These are phyloP conservation scores for Tolypocladium cylindrosporum DNA, from an alignment of 2,329 filamentous ascomycete species.

Conservation along the genomic window DNA sequence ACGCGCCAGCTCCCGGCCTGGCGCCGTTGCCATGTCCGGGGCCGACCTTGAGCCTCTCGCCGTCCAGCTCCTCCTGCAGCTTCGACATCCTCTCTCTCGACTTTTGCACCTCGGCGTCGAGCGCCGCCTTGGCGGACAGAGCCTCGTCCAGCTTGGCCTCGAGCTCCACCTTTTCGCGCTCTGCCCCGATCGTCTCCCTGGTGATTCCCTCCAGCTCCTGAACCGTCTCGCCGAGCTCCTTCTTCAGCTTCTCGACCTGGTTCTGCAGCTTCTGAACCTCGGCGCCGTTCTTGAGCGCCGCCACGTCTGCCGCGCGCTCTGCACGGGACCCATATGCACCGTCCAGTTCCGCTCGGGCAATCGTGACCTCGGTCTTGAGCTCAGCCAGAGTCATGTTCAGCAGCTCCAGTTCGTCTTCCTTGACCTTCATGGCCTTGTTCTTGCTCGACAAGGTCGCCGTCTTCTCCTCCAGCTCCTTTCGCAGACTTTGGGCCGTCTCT, in stretches of 20 bases:
- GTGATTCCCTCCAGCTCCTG: constrained; percentile 44
- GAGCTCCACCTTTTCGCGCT: constrained; percentile 37
- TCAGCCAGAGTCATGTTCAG: constrained; percentile 44
- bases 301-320: constrained; percentile 48
- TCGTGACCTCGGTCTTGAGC: constrained; percentile 51
- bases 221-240: constrained; percentile 39
- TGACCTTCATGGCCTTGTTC: constrained; percentile 34
- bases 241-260: constrained; percentile 39
- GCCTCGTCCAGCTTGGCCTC: constrained; percentile 27
- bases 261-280: constrained; percentile 34
- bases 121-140: constrained; percentile 19
- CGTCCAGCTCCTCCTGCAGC: constrained; percentile 42
- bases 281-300: constrained; percentile 38
- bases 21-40: constrained; percentile 20
- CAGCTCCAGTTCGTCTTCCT: constrained; percentile 39
- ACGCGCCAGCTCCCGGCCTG: constrained; percentile 32
- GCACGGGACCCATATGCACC: constrained; percentile 50
- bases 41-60: constrained; percentile 35
- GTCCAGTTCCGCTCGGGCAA: constrained; percentile 52
- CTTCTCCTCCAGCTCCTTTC: constrained; percentile 12
- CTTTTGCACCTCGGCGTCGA: constrained; percentile 31
- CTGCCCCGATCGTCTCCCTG: constrained; percentile 38
- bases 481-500: constrained; percentile 14
- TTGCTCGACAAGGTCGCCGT: constrained; percentile 15
- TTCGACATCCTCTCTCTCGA: constrained; percentile 25